A percentile compares a stretch with the other conserved stretches of the same genome.
phyloP scores from a whole-genome alignment of 306 rosid species.

The Ochetophila trinervis region DNA sequence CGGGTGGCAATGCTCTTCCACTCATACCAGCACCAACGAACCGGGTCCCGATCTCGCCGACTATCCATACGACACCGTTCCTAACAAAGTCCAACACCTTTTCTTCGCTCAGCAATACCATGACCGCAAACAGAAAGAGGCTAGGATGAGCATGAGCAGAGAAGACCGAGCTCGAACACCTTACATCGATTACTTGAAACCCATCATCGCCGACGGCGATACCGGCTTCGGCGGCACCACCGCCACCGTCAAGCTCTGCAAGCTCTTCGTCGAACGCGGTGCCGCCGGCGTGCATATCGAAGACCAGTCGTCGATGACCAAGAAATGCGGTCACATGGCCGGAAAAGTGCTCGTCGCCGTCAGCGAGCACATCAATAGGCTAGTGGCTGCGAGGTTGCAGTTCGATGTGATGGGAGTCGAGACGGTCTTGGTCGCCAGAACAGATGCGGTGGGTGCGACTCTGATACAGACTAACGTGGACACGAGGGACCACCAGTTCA shows the following conservation, averaged over 20 bases:
- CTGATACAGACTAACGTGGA: conserved; percentile 87
- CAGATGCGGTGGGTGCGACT: conserved; percentile 78
- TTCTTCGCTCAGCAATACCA: conserved; percentile 93
- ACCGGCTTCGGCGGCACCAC: conserved; percentile 89
- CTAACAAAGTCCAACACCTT: conserved; percentile 92
- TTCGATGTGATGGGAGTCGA: conserved; percentile 97
- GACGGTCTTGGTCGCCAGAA: conserved; percentile 81
- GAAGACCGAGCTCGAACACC: conserved; percentile 83
- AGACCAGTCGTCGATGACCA: conserved; percentile 86
- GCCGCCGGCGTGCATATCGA: conserved; percentile 97
- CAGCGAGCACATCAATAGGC: conserved; percentile 83
- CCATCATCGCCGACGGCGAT: conserved; percentile 91
- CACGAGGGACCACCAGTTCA: conserved; percentile 77
- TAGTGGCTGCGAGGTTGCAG: conserved; percentile 87
- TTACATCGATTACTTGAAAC: conserved; percentile 78
- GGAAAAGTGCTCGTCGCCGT: conserved; percentile 83
- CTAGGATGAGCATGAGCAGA: conserved; percentile 70
- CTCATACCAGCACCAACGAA: conserved; percentile 87
- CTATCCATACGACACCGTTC: conserved; percentile 95
- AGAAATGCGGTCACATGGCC: conserved; percentile 98
- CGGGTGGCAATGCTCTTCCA: conserved; percentile 95
- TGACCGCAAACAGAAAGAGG: conserved; percentile 87
- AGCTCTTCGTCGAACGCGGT: conserved; percentile 93
- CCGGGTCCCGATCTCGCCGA: conserved; percentile 99
- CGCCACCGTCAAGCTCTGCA: conserved; percentile 91